Base-by-base conservation (phyloP, 2,329 filamentous ascomycete genomes). In the Pseudocercospora fuligena region DNA sequence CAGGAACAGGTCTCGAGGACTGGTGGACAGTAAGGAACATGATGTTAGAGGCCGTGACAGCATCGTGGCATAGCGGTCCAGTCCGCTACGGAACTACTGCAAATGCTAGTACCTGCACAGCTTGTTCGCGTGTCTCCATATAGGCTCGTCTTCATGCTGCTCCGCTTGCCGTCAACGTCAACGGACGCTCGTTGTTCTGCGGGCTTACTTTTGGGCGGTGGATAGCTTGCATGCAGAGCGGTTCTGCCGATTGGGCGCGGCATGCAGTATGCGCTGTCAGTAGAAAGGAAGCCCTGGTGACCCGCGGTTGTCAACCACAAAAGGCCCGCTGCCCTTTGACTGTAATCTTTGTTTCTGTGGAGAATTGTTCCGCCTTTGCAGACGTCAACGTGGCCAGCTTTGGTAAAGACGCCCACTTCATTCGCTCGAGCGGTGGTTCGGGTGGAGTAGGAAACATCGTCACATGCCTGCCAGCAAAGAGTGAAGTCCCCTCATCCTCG, bases 261-360 rank as follows among this genome's bases (percentile, higher is more conserved):
- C 40, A 66, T 67, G 68, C 68, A 68, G 59, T 56, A 68, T 70
- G 68, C 68, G 68, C 59, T 70, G 68, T 66, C 68, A 49, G 31
- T 43, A 33, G 54, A 49, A 56, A 56, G 54, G 56, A 14, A 58
- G 56, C 56, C 31, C 56, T 58, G 56, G 31, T 58, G 56, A 43
- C 19, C 16, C n/a, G 29, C 56, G 16, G 31, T n/a, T 27, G 31
- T 40, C 56, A 19, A 58, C n/a, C 31, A 43, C 56, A 4, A 40
- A 40, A 5, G 36, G 36, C 14, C 36, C 14, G 36, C 36, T 40
- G 16, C 5, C 14, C 6, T n/a, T 16, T n/a, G 36, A 3, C 14
- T 40, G 5, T 6, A n/a, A 14, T 40, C 36, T 40, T 40, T 40
- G 36, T 49, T 23, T 21, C 46, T 21, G 19, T 49, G 46, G 46